Evolutionary conservation across 2,329 filamentous ascomycete genomes (phyloP).

Genomic region (Plectosphaerella cucumerina): DNA sequence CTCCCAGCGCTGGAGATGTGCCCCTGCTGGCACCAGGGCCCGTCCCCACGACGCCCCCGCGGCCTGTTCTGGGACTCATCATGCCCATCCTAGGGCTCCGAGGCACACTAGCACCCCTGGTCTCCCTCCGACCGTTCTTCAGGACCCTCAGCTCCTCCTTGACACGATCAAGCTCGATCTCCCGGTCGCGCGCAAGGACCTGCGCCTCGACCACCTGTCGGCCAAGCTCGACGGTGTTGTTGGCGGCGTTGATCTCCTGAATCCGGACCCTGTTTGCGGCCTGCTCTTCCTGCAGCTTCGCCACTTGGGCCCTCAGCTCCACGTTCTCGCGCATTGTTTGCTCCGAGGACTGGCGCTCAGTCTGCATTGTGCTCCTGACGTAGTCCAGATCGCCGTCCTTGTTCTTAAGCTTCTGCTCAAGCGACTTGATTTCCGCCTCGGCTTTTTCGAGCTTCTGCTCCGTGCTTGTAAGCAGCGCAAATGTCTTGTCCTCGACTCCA

Average conservation of each 20-base stretch:
- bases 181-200: constrained; percentile 42
- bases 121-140: constrained; percentile 50
- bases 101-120: constrained; percentile 51
- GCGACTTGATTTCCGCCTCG: constrained; percentile 29
- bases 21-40: constrained; percentile 34
- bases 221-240: constrained; percentile 27
- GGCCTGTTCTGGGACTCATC: constrained; percentile 43
- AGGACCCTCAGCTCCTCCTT: constrained; percentile 44
- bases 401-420: constrained; percentile 31
- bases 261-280: constrained; percentile 41
- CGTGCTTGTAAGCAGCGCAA: constrained; percentile 18
- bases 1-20: constrained; percentile 40
- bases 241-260: constrained; percentile 39
- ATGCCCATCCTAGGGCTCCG: constrained; percentile 51
- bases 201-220: constrained; percentile 36
- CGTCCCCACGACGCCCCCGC: constrained; percentile 19
- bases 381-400: constrained; percentile 50
- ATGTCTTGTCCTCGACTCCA: constrained; percentile 30
- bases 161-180: constrained; percentile 42
- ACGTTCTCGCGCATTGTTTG: constrained; percentile 42
- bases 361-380: constrained; percentile 54
- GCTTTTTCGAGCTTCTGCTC: constrained; percentile 36
- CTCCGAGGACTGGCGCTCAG: constrained; percentile 44
- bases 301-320: constrained; percentile 35
- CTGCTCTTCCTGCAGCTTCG: constrained; percentile 35